phyloP scores from a whole-genome alignment of 345 rosid genomes.

The Brassica carinata region DNA sequence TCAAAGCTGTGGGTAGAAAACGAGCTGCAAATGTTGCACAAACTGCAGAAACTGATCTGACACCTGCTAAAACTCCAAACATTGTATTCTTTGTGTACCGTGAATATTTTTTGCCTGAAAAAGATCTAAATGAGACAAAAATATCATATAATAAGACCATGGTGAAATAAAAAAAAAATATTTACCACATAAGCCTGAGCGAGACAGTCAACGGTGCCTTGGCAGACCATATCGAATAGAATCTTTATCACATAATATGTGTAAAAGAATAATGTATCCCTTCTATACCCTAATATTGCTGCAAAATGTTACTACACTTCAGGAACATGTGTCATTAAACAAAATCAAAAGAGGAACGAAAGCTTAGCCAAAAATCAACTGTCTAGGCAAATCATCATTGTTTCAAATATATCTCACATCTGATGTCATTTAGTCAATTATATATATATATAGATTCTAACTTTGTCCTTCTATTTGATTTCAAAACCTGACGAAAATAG shows the following conservation, averaged over 20 bases:
- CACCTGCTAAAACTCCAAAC: constrained; percentile 66
- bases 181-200: constrained; percentile 84
- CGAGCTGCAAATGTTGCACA: constrained; percentile 69
- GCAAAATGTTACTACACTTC: constrained; percentile 35
- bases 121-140: not conserved
- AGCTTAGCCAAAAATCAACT: not conserved
- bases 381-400: not conserved
- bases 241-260: constrained; percentile 60
- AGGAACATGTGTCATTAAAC: not conserved
- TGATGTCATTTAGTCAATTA: not conserved
- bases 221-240: constrained; percentile 62
- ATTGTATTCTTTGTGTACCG: constrained; percentile 52
- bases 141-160: not conserved
- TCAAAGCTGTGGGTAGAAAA: constrained; percentile 52
- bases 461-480: not conserved
- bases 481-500: not conserved
- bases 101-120: constrained; percentile 67
- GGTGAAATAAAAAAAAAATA: not conserved
- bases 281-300: constrained; percentile 78
- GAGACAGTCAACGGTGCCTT: constrained; percentile 63
- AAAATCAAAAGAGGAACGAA: not conserved
- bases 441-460: not conserved
- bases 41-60: constrained; percentile 48
- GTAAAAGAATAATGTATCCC: constrained; percentile 63
- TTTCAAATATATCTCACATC: not conserved